Evolutionary conservation across 768 basidiomycete species (phyloP).

Genomic region (Neoboletus magnificus): DNA sequence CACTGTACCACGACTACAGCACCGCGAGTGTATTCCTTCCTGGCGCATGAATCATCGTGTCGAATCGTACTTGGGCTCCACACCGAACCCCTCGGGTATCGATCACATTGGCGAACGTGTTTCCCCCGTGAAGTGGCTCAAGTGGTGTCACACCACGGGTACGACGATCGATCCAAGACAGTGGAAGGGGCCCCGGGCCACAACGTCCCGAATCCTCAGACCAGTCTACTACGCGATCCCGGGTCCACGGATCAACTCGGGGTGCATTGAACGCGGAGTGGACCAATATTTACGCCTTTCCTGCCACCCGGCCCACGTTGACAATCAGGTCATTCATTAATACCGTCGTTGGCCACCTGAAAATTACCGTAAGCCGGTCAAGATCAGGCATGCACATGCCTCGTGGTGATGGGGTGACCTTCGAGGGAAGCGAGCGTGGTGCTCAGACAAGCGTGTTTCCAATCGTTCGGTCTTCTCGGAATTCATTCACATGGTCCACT

Average conservation of each 20-base stretch:
- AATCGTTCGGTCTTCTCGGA: neutral
- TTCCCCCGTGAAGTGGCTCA: neutral
- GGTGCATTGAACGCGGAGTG: no score
- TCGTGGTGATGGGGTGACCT: neutral
- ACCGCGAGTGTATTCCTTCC: neutral
- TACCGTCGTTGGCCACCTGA: neutral
- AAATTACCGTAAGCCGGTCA: neutral
- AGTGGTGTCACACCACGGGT: neutral
- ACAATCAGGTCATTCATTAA: neutral
- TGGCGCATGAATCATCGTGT: neutral
- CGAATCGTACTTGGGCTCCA: neutral
- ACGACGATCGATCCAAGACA: neutral
- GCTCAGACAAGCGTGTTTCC: neutral
- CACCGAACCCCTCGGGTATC: neutral
- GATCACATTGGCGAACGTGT: neutral
- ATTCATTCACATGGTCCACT: neutral
- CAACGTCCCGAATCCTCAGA: neutral
- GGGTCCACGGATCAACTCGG: neutral
- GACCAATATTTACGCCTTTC: no score
- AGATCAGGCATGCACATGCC: neutral
- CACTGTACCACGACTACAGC: neutral
- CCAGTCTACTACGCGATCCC: neutral
- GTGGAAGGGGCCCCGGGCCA: neutral
- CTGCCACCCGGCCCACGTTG: neutral
- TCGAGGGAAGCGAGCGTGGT: neutral